Base-by-base conservation (phyloP, 1,139 yeast genomes). In the Taiozyma sp. region DNA sequence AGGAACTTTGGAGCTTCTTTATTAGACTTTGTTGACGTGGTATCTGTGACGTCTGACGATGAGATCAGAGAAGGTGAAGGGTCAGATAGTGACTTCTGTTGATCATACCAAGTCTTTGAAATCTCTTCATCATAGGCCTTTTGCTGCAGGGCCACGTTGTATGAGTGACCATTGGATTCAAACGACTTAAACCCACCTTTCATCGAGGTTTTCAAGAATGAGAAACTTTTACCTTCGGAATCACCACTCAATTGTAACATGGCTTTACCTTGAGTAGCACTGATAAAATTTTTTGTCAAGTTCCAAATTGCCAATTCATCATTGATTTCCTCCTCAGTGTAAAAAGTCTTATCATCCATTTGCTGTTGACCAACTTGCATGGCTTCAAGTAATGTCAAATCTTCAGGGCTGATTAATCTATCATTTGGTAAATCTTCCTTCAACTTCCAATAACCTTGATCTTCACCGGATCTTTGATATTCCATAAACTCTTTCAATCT, bases 401-500 rank as follows among this genome's bases (percentile, higher is more conserved):
- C 99, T 67, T 95, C 99, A 0, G 99, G 99, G 0, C 89, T 76
- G 41, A 95, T 86, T 87, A 95, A 83, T n/a, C 85, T 73, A 55
- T 96, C 76, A 44, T 75, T 79, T 0, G 96, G 95, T 14, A 92
- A 75, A 4, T 80, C 76, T 51, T 85, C 91, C 61, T 90, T 90
- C 52, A 95, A 78, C 63, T 91, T 93, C 99, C 99, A 95, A 64
- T 75, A 88, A 3, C 98, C 97, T 65, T 91, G 97, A 65, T 93
- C 98, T 30, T 87, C 92, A 14, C 99, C 99, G 44, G 87, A 83
- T 60, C 98, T 78, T 70, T 92, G 98, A 63, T 89, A 95, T 64
- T 92, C 98, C 99, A 95, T 95, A 61, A 95, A 95, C 69, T 95
- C 99, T 67, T 95, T 95, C 54, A 95, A 77, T 56, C 97, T 76